Evolutionary conservation across 192 early-diverging fungal genomes (phyloP).

Genomic region (Oehlia diaphana): DNA sequence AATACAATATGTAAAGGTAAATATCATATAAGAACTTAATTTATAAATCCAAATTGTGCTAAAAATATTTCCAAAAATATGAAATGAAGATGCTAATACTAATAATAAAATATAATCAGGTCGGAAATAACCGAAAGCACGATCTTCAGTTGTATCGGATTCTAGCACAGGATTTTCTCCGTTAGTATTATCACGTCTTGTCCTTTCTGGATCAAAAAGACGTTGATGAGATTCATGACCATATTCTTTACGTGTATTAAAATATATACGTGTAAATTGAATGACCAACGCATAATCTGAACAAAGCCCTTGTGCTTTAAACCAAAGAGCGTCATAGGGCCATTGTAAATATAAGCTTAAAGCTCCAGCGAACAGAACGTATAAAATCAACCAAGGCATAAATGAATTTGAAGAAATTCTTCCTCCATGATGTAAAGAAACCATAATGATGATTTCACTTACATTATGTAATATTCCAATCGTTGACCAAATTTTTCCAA

Average conservation of each 20-base stretch:
- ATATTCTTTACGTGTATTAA: constrained; percentile 33
- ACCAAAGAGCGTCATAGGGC: constrained; percentile 40
- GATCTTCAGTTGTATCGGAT: not conserved
- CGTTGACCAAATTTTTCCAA: constrained; percentile 43
- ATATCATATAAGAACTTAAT: constrained; percentile 15
- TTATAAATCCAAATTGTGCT: constrained; percentile 35
- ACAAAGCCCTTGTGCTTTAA: constrained; percentile 43
- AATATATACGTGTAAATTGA: constrained; percentile 33
- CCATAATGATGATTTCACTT: constrained; percentile 39
- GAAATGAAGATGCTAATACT: constrained; percentile 34
- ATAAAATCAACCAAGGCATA: constrained; percentile 33
- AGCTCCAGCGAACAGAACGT: constrained; percentile 29
- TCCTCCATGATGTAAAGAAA: constrained; percentile 38
- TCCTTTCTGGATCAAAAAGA: not conserved
- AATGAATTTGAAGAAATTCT: constrained; percentile 33
- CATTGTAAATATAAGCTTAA: constrained; percentile 35
- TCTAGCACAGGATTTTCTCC: not conserved
- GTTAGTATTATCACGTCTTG: not conserved
- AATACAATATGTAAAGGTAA: constrained; percentile 30
- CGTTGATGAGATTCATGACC: not conserved
- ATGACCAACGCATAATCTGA: constrained; percentile 36
- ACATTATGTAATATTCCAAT: constrained; percentile 34
- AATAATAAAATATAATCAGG: constrained; percentile 33
- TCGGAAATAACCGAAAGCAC: not conserved
- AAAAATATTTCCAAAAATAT: constrained; percentile 45